Evolutionary conservation across 164 flowering plant species (phyloP).

Genomic region (Litsea cubeba): DNA sequence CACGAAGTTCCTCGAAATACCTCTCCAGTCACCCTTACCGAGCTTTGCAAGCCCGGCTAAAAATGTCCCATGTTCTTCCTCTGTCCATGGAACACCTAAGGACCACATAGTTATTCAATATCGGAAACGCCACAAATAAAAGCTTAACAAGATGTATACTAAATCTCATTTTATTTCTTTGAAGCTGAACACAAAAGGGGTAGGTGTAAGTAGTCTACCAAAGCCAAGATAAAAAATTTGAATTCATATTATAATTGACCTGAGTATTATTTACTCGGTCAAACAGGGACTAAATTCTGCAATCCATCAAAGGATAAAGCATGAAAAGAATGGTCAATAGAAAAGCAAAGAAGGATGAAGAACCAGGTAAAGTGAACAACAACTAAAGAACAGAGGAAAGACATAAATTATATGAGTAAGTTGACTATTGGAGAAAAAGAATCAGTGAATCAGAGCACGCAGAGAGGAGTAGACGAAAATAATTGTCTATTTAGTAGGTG

Average conservation of each 20-base stretch:
- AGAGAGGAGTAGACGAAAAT: too few species aligned
- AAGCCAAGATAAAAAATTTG: neutral
- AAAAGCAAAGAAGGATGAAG: neutral
- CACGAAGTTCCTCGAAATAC: constrained; percentile 70
- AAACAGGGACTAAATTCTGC: neutral
- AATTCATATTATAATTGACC: neutral
- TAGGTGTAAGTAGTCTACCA: neutral
- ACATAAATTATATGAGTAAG: too few species aligned
- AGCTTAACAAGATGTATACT: neutral
- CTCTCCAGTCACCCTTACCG: constrained; percentile 95
- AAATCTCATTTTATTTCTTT: neutral
- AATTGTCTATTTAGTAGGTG: too few species aligned
- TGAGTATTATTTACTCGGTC: too few species aligned
- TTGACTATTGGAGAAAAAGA: too few species aligned
- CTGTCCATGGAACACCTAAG: constrained; percentile 85
- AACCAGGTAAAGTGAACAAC: neutral
- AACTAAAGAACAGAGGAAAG: neutral
- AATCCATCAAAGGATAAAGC: too few species aligned
- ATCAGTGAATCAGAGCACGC: too few species aligned
- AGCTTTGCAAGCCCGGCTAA: constrained; percentile 67
- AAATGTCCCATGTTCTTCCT: constrained; percentile 68
- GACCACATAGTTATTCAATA: neutral
- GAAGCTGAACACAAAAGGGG: neutral
- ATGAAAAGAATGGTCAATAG: too few species aligned
- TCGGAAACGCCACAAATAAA: neutral